A percentile compares a stretch with the other conserved stretches of the same genome.
phyloP scores from a whole-genome alignment of 306 rosid species.

The Dalbergia cochinchinensis region DNA sequence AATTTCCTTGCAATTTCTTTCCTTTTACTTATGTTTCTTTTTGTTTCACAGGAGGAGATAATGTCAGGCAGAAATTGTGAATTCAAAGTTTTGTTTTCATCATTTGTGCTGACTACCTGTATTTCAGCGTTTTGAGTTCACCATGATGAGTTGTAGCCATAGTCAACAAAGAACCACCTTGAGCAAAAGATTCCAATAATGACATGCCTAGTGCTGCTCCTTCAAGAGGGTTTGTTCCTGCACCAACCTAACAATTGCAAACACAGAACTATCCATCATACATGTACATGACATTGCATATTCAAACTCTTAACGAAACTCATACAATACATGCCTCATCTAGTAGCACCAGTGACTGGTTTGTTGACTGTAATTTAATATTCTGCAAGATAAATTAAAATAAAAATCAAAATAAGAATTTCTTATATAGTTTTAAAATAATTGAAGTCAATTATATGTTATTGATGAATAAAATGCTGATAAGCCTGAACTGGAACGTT shows the following conservation, averaged over 20 bases:
- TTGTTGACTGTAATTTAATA: conserved; percentile 76
- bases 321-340: conserved; percentile 74
- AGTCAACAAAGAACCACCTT: conserved; percentile 77
- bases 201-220: conserved; percentile 99
- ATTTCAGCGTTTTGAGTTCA: conserved; percentile 94
- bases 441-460: not conserved
- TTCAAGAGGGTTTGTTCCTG: conserved; percentile 97
- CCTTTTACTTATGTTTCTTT: conserved; percentile 1
- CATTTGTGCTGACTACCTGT: conserved; percentile 69
- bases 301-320: conserved; percentile 28
- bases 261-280: conserved; percentile 30
- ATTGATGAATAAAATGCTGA: conserved; percentile 19
- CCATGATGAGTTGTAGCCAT: conserved; percentile 98
- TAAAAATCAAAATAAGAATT: conserved; percentile 25
- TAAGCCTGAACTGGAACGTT: conserved; percentile 21
- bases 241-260: conserved; percentile 81
- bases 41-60: not conserved
- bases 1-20: not conserved
- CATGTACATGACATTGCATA: conserved; percentile 15
- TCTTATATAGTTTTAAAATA: conserved; percentile 1
- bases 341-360: conserved; percentile 79
- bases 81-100: conserved; percentile 3
- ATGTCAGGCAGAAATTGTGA: not conserved
- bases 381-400: conserved; percentile 62
- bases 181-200: conserved; percentile 84